Conservation (phyloP, 2,329 filamentous ascomycete species). For the Ceratocystis variospora region DNA sequence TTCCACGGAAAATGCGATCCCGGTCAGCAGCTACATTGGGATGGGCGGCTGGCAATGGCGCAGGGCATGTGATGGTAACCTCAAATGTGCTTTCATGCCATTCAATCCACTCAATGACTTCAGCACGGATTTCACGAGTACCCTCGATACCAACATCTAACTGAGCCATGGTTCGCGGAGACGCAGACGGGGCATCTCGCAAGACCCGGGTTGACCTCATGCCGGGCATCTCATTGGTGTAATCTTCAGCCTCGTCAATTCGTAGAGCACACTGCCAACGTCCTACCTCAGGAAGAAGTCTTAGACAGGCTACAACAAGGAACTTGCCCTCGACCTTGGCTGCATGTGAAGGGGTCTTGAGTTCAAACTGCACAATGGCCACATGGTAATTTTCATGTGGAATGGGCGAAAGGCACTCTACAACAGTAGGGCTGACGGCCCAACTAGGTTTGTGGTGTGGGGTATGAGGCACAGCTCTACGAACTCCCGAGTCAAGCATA, state of each 20-base stretch:
- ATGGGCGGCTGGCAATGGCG: background rate
- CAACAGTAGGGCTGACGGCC: slow-evolving; percentile 3
- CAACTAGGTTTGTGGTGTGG: slow-evolving; percentile 15
- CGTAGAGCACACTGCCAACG: slow-evolving; percentile 18
- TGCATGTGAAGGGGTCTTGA: slow-evolving; percentile 15
- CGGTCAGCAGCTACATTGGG: background rate
- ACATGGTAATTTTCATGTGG: slow-evolving; percentile 17
- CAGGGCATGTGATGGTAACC: slow-evolving; percentile 15
- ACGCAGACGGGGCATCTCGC: slow-evolving; percentile 1
- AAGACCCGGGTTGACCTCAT: slow-evolving; percentile 2
- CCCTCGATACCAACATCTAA: slow-evolving; percentile 18
- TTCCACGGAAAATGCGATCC: slow-evolving; percentile 13
- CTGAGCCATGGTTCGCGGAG: slow-evolving; percentile 12
- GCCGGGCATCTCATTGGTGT: slow-evolving; percentile 17
- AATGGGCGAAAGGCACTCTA: slow-evolving; percentile 15
- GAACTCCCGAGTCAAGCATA: slow-evolving; percentile 11
- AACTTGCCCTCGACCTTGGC: slow-evolving; percentile 17
- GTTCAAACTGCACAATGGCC: slow-evolving; percentile 15
- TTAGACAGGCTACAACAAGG: slow-evolving; percentile 16
- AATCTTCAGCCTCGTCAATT: slow-evolving; percentile 16
- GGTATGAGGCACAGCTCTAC: slow-evolving; percentile 13
- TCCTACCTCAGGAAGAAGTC: slow-evolving; percentile 5
- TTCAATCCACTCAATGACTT: slow-evolving; percentile 17
- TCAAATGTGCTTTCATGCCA: slow-evolving; percentile 18
- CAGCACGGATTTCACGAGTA: slow-evolving; percentile 16